These are phyloP conservation scores for Solanum virginianum DNA, from an alignment of 257 asterid species.

Conservation along the genomic window DNA sequence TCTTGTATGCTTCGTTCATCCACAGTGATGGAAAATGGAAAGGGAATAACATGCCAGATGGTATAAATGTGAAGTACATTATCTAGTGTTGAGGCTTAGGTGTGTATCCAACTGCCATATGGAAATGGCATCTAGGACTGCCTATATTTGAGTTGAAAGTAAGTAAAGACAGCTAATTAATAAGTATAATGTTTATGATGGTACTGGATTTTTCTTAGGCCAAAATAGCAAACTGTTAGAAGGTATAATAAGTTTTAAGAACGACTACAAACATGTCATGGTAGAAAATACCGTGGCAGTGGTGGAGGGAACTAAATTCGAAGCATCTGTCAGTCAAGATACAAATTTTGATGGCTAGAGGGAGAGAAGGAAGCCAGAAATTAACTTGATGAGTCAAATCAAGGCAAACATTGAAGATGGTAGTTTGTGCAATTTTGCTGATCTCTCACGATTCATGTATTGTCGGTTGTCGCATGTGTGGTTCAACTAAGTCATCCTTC, in stretches of 20 bases:
- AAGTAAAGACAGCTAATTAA: background rate
- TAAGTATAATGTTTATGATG: background rate
- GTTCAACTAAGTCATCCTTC: background rate
- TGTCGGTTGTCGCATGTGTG: background rate
- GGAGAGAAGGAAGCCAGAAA: background rate
- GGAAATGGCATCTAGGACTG: background rate
- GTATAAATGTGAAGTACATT: background rate
- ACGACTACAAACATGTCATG: background rate
- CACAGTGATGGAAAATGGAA: background rate
- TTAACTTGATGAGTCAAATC: background rate
- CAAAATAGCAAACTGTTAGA: background rate
- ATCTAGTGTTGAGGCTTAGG: background rate
- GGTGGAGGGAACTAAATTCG: background rate
- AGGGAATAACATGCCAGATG: background rate
- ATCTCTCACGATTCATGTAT: background rate
- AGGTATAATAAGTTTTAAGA: background rate
- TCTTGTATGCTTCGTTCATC: background rate
- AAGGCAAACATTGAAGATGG: background rate
- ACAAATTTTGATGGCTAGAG: background rate
- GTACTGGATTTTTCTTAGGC: background rate
- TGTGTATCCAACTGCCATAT: background rate
- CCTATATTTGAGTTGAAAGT: background rate
- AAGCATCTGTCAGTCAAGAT: background rate
- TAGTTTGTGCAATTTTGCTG: background rate
- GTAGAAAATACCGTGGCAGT: background rate